A percentile compares a stretch with the other conserved stretches of the same genome.
Evolutionary conservation across 1,284 basidiomycete genomes (phyloP).

Genomic region (Thecaphora thlaspeos): DNA sequence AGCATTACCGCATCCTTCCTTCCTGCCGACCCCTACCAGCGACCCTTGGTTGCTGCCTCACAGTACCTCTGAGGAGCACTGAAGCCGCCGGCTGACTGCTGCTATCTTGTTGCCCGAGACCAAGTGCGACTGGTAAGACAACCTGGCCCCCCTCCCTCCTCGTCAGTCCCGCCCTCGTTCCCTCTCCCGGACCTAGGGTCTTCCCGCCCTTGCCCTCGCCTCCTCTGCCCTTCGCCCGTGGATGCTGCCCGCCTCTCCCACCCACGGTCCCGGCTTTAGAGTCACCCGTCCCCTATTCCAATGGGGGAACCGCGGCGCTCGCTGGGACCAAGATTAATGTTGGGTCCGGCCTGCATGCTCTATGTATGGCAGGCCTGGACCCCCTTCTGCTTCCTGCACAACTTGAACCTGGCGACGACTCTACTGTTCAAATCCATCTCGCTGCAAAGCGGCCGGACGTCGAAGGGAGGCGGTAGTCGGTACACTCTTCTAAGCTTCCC

Average conservation of each 20-base stretch:
- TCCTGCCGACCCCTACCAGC: too few relatives aligned
- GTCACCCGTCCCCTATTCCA: slow-evolving; percentile 42
- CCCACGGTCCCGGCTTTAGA: slow-evolving; percentile 41
- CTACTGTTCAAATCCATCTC: slow-evolving; percentile 13
- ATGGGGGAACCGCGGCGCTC: slow-evolving; percentile 37
- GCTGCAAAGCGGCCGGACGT: slow-evolving; percentile 38
- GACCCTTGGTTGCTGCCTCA: too few relatives aligned
- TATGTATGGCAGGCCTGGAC: neutral
- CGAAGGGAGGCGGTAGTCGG: slow-evolving; percentile 43
- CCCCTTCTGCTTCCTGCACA: slow-evolving; percentile 36
- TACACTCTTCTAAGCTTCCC: slow-evolving; percentile 14
- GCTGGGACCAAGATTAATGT: slow-evolving; percentile 41
- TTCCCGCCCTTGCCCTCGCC: too few relatives aligned
- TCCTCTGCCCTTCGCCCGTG: neutral
- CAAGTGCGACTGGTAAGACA: too few relatives aligned
- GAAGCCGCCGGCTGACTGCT: too few relatives aligned
- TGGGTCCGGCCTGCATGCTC: too few relatives aligned
- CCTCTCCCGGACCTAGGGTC: too few relatives aligned
- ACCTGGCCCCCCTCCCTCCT: too few relatives aligned
- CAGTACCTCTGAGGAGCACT: too few relatives aligned
- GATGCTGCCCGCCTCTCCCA: neutral
- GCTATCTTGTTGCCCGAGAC: too few relatives aligned
- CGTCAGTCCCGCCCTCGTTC: too few relatives aligned
- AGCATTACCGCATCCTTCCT: too few relatives aligned
- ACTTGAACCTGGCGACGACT: slow-evolving; percentile 41